Evolutionary conservation across 2,329 filamentous ascomycete species (phyloP), one percentile per base, ranked within the genome.

Genomic region (Leptographium procerum): DNA sequence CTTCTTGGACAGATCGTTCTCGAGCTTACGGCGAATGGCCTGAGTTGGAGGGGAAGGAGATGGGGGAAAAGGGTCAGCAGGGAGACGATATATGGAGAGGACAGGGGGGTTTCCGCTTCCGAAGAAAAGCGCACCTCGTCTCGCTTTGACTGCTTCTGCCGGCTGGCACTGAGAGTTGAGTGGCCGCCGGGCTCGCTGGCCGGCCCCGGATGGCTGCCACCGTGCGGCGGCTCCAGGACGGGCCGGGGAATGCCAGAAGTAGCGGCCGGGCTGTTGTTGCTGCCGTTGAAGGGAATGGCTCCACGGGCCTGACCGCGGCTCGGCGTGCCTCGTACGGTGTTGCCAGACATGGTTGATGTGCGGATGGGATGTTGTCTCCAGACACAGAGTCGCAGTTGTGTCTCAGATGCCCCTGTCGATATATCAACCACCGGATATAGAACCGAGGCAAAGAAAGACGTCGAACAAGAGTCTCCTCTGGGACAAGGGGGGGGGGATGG

Each of bases 1-100:
- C 84, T 97, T 97, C 79, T 97, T 97, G 81, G 84, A 95, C 76
- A 99, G 86, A 71, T 99, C 94, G 69, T 83, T 92, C 78, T 99
- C 94, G 79, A 99, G 87, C 78, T 96, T 97, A 69, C 85, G 86
- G 68, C 94, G 90, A 70, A 99, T 97, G 56, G 94, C 94, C 94
- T 97, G 70, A 63, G 72, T 64, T 60, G 66, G 61, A 61, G 66
- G 48, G 51, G 14, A 51, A 45, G 26, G 2, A 52, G 50, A 19
- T 33, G 2, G 22, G 33, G 13, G 8, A 45, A 10, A 28, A 5
- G 26, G 10, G n/a, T n/a, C n/a, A n/a, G n/a, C n/a, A n/a, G n/a
- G n/a, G n/a, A n/a, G n/a, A n/a, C n/a, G n/a, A n/a, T n/a, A n/a
- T n/a, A n/a, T n/a, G n/a, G n/a, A n/a, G n/a, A n/a, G n/a, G n/a